Evolutionary conservation across 345 rosid species (phyloP).

Genomic region (Abelmoschus esculentus): DNA sequence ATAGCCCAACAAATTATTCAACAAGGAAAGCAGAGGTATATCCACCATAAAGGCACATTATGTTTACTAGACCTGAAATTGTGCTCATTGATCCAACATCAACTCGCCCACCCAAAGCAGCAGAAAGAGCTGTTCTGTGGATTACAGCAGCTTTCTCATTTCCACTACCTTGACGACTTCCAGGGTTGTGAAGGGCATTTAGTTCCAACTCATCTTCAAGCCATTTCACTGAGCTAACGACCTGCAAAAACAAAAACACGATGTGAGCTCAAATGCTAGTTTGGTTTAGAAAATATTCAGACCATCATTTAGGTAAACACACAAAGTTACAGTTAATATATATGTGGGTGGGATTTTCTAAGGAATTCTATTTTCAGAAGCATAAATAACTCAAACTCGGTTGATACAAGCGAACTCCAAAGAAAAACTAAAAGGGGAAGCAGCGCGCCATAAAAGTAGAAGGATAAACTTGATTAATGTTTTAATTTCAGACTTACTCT

Average conservation of each 20-base stretch:
- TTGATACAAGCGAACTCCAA: neutral
- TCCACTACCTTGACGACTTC: slow-evolving; percentile 87
- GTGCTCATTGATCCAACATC: slow-evolving; percentile 81
- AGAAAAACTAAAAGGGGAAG: neutral
- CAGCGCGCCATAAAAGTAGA: neutral
- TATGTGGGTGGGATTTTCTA: neutral
- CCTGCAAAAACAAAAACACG: slow-evolving; percentile 36
- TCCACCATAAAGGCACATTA: slow-evolving; percentile 3
- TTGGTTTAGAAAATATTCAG: neutral
- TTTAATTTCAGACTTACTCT: neutral
- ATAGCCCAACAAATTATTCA: neutral
- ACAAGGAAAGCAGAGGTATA: slow-evolving; percentile 1
- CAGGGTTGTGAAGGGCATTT: slow-evolving; percentile 92
- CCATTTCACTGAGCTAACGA: slow-evolving; percentile 98
- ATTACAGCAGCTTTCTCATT: slow-evolving; percentile 87
- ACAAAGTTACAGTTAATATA: neutral
- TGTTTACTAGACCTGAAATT: slow-evolving; percentile 65
- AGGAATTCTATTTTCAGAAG: neutral
- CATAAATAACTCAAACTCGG: neutral
- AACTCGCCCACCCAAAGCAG: slow-evolving; percentile 92
- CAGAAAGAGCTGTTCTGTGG: slow-evolving; percentile 86
- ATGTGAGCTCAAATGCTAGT: neutral
- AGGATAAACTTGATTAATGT: neutral
- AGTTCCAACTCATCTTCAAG: slow-evolving; percentile 99
- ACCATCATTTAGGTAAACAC: slow-evolving; percentile 2